These are phyloP conservation scores for Oidium heveae DNA, from an alignment of 2,329 filamentous ascomycete genomes.

Conservation along the genomic window DNA sequence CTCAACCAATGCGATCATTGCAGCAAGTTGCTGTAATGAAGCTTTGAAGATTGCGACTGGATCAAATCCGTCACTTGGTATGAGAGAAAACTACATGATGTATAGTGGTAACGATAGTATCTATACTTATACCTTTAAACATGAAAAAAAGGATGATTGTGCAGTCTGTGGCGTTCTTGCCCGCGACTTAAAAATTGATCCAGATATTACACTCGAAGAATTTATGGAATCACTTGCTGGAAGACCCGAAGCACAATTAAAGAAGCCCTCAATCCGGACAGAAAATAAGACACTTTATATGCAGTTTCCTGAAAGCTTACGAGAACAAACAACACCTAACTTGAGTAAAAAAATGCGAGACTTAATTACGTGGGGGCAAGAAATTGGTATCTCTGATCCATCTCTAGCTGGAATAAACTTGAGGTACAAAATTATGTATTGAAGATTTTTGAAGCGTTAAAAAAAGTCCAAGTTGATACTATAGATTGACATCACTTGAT, in stretches of 20 bases:
- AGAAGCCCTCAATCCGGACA: slow-evolving; percentile 67
- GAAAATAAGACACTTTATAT: slow-evolving; percentile 77
- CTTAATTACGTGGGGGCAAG: slow-evolving; percentile 56
- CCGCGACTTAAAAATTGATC: slow-evolving; percentile 46
- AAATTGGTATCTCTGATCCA: slow-evolving; percentile 82
- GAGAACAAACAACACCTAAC: slow-evolving; percentile 66
- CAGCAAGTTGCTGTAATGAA: slow-evolving; percentile 88
- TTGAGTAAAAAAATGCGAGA: slow-evolving; percentile 53
- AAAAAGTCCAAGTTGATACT: no score
- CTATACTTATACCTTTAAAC: slow-evolving; percentile 93
- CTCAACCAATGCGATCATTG: slow-evolving; percentile 90
- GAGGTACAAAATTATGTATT: slow-evolving; percentile 12
- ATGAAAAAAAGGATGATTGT: slow-evolving; percentile 83
- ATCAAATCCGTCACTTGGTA: slow-evolving; percentile 54
- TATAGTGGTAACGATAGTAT: slow-evolving; percentile 89
- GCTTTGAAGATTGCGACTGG: slow-evolving; percentile 80
- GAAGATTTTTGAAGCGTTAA: neutral
- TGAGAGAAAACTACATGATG: slow-evolving; percentile 91
- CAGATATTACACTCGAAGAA: slow-evolving; percentile 49
- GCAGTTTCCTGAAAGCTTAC: slow-evolving; percentile 55
- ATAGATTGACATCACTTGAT: no score
- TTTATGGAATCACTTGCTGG: slow-evolving; percentile 66
- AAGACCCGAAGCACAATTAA: slow-evolving; percentile 72
- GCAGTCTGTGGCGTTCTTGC: slow-evolving; percentile 76
- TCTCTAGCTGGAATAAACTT: slow-evolving; percentile 34